A percentile compares a stretch with the other conserved stretches of the same genome.
phyloP scores from a whole-genome alignment of 352 stramenopile species.

The Globisporangium solare region DNA sequence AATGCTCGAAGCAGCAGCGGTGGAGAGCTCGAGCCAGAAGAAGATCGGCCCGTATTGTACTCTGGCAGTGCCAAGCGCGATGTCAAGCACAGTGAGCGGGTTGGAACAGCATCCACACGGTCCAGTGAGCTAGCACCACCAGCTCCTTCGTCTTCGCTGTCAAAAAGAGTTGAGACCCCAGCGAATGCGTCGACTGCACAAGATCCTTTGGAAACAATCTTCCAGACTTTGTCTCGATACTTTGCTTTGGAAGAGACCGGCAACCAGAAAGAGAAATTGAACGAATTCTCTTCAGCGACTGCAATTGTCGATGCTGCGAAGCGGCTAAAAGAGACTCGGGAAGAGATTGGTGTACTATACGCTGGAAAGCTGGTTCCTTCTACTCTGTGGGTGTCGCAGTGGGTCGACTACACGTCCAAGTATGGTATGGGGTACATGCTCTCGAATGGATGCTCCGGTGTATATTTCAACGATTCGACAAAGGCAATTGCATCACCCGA shows the following conservation, averaged over 20 bases:
- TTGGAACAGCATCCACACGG: neutral
- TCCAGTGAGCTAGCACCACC: constrained; percentile 3
- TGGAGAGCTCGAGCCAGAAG: constrained; percentile 5
- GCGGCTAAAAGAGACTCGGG: constrained; percentile 55
- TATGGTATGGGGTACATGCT: constrained; percentile 98
- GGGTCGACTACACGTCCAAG: constrained; percentile 99
- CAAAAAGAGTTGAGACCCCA: constrained; percentile 3
- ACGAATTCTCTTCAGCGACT: constrained; percentile 51
- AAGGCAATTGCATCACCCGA: constrained; percentile 94
- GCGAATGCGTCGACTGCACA: neutral
- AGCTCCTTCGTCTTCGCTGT: neutral
- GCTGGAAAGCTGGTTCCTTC: constrained; percentile 27
- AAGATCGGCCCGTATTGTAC: neutral
- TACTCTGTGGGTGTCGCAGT: constrained; percentile 93
- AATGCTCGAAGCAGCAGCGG: constrained; percentile 16
- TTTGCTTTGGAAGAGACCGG: constrained; percentile 62
- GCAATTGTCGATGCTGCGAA: constrained; percentile 57
- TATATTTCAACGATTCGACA: constrained; percentile 99
- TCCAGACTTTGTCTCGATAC: constrained; percentile 53
- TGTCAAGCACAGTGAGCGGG: constrained; percentile 1
- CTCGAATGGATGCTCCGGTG: constrained; percentile 91
- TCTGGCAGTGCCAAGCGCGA: constrained; percentile 2
- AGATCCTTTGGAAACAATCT: constrained; percentile 44
- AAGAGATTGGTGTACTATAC: constrained; percentile 37
- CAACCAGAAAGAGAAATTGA: constrained; percentile 32